A percentile compares a stretch with the other conserved stretches of the same genome.
Conservation (phyloP, 129 eudicot species). For the Logfia minima region DNA sequence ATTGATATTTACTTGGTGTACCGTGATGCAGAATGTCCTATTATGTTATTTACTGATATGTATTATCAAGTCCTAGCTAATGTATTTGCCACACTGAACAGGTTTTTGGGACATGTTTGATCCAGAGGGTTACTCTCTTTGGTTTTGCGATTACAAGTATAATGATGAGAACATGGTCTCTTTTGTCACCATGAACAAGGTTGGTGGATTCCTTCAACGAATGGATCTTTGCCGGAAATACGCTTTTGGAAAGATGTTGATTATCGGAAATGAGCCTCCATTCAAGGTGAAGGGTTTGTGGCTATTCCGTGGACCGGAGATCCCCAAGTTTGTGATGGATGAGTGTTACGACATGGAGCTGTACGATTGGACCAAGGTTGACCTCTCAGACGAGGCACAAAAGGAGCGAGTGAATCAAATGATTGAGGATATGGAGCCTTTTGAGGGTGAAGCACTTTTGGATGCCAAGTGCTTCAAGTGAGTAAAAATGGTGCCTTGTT, state of each 20-base stretch:
- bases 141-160: conserved; percentile 95
- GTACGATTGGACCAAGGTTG: conserved; percentile 76
- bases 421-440: conserved; percentile 70
- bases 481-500: conserved; percentile 5
- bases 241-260: conserved; percentile 92
- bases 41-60: too few species aligned
- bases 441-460: conserved; percentile 73
- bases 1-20: too few species aligned
- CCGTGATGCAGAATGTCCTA: too few species aligned
- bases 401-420: conserved; percentile 75
- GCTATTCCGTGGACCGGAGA: conserved; percentile 79
- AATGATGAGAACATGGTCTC: conserved; percentile 90
- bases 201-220: conserved; percentile 83
- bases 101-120: conserved; percentile 99
- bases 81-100: conserved; percentile 15
- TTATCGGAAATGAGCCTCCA: conserved; percentile 72
- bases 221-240: conserved; percentile 97
- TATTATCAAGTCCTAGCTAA: too few species aligned
- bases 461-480: conserved; percentile 84
- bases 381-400: conserved; percentile 64
- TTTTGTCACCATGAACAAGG: conserved; percentile 91
- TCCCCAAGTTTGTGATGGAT: conserved; percentile 74
- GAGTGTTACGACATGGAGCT: conserved; percentile 86
- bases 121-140: conserved; percentile 93
- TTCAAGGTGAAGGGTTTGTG: conserved; percentile 83